These are phyloP conservation scores for Curvularia spicifera DNA, from an alignment of 2,329 filamentous ascomycete genomes.

Conservation along the genomic window DNA sequence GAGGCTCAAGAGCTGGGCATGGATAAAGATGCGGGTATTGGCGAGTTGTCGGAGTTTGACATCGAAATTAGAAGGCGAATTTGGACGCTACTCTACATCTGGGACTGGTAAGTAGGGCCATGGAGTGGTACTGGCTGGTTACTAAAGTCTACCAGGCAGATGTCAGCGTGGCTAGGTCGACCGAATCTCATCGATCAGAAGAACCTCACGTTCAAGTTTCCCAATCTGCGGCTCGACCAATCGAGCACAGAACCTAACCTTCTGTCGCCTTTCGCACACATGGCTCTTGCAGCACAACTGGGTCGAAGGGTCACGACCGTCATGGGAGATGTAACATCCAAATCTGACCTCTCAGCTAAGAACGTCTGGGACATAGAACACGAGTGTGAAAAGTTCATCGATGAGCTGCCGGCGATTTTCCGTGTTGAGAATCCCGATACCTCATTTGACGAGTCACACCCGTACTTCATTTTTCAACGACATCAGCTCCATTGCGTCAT, in stretches of 20 bases:
- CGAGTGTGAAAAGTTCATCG: slow-evolving; percentile 54
- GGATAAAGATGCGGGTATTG: slow-evolving; percentile 49
- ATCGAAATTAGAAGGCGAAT: slow-evolving; percentile 56
- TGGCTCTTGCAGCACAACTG: slow-evolving; percentile 52
- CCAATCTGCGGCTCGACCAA: slow-evolving; percentile 50
- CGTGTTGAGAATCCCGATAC: slow-evolving; percentile 52
- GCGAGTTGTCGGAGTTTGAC: slow-evolving; percentile 54
- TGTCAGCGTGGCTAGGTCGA: slow-evolving; percentile 53
- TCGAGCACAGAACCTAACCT: slow-evolving; percentile 43
- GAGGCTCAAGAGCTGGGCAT: slow-evolving; percentile 58
- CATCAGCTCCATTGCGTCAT: slow-evolving; percentile 55
- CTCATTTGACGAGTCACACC: slow-evolving; percentile 50
- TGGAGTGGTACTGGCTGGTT: not conserved
- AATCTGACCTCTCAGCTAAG: slow-evolving; percentile 26
- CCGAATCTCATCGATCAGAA: slow-evolving; percentile 55
- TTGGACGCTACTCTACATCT: slow-evolving; percentile 56
- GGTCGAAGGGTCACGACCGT: slow-evolving; percentile 38
- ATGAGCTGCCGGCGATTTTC: slow-evolving; percentile 53
- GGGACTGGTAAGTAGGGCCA: slow-evolving; percentile 54
- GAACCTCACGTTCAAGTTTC: slow-evolving; percentile 50
- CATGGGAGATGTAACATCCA: slow-evolving; percentile 28
- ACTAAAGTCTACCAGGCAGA: slow-evolving; percentile 39
- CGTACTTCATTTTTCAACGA: slow-evolving; percentile 57
- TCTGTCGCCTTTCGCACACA: slow-evolving; percentile 55
- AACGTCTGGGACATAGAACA: slow-evolving; percentile 39